Base-by-base conservation (phyloP, 441 rosid species). In the Bruguiera hainesii region DNA sequence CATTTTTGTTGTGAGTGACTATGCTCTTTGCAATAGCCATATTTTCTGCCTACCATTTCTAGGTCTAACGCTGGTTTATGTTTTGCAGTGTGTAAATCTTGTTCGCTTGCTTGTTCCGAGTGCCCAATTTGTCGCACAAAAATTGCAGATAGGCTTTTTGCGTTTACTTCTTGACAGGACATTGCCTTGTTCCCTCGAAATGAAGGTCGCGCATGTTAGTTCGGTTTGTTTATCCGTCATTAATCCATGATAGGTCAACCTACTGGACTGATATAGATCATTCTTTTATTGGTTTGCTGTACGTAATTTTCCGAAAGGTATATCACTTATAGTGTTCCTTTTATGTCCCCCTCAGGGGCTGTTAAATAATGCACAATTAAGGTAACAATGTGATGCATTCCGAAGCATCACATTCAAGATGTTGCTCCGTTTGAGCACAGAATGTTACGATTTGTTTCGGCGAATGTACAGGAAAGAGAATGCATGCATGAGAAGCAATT, bases 111-210 rank as follows among this genome's bases (percentile, higher is more conserved):
- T 79, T 95, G 97, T 81, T 84, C 97, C 0, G 99, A 95, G 83
- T 95, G 99, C 76, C 99, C 98, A 65, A 89, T 95, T 42, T 95
- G 99, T 74, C 98, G 96, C 75, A 95, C 99, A 69, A 92, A 83
- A 74, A 95, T 95, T 67, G 74, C 81, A 6, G 97, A 95, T 79
- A 87, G 98, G 81, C 82, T 95, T 69, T 95, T 95, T 71, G 98
- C 98, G 25, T 95, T 92, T 75, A 76, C 98, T 76, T 87, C 96
- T 73, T 92, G 83, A 89, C 68, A 55, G 28, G 75, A 74, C 33
- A 64, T 68, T 61, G 31, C 18, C 48, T 42, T 42, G 60, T 46
- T 8, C 79, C 80, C 81, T 71, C 64, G 9, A n/a, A 73, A 76
- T 75, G 75, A 81, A 76, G 93, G 95, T 87, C 29, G 65, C 28